Conservation (phyloP, 768 basidiomycete species). For the Coprinopsis sp. region DNA sequence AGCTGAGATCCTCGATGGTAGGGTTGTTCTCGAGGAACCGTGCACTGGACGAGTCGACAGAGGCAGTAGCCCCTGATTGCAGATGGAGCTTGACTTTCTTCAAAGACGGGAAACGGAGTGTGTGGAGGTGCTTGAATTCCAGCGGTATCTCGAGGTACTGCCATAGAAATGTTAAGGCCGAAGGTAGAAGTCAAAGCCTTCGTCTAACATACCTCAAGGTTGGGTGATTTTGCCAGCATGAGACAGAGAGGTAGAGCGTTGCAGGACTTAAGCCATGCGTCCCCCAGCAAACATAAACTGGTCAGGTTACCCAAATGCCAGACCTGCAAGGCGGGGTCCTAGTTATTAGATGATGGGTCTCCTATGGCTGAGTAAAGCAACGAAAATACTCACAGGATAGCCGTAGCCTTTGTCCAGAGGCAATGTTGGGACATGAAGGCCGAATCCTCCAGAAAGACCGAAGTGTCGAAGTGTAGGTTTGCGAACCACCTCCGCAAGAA, state of each 20-base stretch:
- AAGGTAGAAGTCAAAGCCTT: background rate
- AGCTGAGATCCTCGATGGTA: conserved; percentile 40
- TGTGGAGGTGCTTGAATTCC: conserved; percentile 35
- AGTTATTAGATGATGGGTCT: background rate
- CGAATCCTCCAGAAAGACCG: conserved; percentile 35
- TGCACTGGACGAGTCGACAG: conserved; percentile 30
- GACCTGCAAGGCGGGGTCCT: conserved; percentile 14
- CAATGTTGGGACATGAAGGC: conserved; percentile 26
- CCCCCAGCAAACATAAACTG: conserved; percentile 24
- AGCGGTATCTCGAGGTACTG: conserved; percentile 44
- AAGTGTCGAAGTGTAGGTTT: conserved; percentile 30
- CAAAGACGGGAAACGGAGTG: conserved; percentile 36
- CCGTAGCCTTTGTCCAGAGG: conserved; percentile 24
- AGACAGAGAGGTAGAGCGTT: conserved; percentile 26
- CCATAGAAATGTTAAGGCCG: background rate
- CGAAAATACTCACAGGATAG: conserved; percentile 34
- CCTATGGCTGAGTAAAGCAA: background rate
- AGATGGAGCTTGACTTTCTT: conserved; percentile 38
- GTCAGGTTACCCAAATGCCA: conserved; percentile 29
- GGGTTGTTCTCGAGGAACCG: conserved; percentile 43
- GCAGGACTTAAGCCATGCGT: conserved; percentile 25
- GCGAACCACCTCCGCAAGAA: conserved; percentile 28
- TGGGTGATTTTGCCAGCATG: conserved; percentile 24
- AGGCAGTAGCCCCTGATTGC: conserved; percentile 33
- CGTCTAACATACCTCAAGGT: conserved; percentile 24